Evolutionary conservation across 306 rosid genomes (phyloP).

Genomic region (Morella rubra): DNA sequence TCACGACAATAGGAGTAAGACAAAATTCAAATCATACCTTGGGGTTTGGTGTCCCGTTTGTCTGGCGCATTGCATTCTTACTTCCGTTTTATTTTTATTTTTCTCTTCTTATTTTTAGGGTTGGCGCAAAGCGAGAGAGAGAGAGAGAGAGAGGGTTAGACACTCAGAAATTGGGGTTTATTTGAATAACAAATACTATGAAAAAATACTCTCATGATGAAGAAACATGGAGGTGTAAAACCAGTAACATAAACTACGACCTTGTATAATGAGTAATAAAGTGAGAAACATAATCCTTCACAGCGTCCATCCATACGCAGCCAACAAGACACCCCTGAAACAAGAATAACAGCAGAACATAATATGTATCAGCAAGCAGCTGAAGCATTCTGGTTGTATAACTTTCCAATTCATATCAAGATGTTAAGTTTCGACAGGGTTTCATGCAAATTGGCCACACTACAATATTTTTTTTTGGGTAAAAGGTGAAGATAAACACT

Average conservation of each 20-base stretch:
- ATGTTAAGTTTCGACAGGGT: neutral
- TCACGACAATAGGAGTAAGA: too few relatives aligned
- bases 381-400: neutral
- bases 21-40: too few relatives aligned
- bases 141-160: neutral
- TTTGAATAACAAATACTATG: neutral
- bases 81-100: too few relatives aligned
- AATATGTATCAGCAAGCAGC: neutral
- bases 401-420: neutral
- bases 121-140: neutral
- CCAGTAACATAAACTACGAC: conserved; percentile 20
- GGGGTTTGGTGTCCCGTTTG: too few relatives aligned
- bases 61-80: too few relatives aligned
- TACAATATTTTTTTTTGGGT: too few relatives aligned
- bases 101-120: too few relatives aligned
- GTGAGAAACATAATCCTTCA: conserved; percentile 6
- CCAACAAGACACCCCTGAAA: conserved; percentile 33
- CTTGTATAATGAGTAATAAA: conserved; percentile 15
- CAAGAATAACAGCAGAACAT: neutral
- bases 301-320: conserved; percentile 21
- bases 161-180: neutral
- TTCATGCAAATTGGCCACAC: neutral
- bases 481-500: too few relatives aligned
- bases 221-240: conserved; percentile 16
- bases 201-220: conserved; percentile 10